A percentile compares a stretch with the other conserved stretches of the same genome.
Conservation (phyloP, 768 basidiomycete species). For the Albatrellus ellisii region DNA sequence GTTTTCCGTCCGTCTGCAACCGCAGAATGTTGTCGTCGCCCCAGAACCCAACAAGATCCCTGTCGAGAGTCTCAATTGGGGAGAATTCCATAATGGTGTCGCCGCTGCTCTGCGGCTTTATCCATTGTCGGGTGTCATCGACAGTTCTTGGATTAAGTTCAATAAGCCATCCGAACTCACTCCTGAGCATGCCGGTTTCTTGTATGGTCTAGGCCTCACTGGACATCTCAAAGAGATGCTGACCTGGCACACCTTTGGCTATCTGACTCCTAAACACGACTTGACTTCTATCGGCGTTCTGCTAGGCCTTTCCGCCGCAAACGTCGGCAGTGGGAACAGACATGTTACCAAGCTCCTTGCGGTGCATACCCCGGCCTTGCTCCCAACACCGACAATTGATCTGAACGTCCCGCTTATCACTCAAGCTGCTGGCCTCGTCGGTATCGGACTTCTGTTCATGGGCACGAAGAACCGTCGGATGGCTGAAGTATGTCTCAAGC, state of each 20-base stretch:
- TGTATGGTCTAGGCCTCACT: constrained; percentile 83
- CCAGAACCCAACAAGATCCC: constrained; percentile 66
- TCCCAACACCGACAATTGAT: constrained; percentile 77
- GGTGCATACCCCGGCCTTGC: constrained; percentile 85
- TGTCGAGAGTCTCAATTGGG: constrained; percentile 71
- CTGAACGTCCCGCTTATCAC: constrained; percentile 85
- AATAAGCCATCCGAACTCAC: constrained; percentile 87
- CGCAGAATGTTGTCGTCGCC: constrained; percentile 47
- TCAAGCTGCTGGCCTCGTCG: constrained; percentile 79
- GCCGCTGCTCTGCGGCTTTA: constrained; percentile 82
- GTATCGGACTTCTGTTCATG: constrained; percentile 82
- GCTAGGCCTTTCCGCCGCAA: constrained; percentile 86
- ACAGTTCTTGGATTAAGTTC: constrained; percentile 94
- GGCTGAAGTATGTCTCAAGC: constrained; percentile 83
- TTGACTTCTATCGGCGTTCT: constrained; percentile 88
- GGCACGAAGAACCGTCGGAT: constrained; percentile 81
- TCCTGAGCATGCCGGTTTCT: constrained; percentile 92
- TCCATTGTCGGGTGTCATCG: constrained; percentile 58
- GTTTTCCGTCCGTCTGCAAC: constrained; percentile 60
- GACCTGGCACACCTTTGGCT: constrained; percentile 92
- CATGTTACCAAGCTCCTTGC: constrained; percentile 87
- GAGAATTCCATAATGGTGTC: constrained; percentile 97
- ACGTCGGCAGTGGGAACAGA: constrained; percentile 71
- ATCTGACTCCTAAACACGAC: constrained; percentile 93
- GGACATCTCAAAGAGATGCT: constrained; percentile 85